Evolutionary conservation across 495 filamentous ascomycete species (phyloP), one percentile per base, ranked within the genome.

Genomic region (Tirmania nivea): DNA sequence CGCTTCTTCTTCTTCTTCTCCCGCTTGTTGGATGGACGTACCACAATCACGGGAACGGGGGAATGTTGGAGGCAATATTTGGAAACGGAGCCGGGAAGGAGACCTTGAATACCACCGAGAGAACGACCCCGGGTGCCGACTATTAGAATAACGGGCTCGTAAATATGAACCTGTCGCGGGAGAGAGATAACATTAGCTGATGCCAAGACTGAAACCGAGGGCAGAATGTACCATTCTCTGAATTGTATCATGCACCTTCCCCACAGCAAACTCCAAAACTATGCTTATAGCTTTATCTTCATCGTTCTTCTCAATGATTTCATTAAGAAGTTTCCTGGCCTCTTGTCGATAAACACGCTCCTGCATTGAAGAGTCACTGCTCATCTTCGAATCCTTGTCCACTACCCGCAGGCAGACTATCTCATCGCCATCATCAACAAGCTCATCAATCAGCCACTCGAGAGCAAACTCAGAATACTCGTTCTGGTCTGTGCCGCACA

Each of bases 11-110:
- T 94, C 67, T 92, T 93, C 68, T 92, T 94, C 58, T 80, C 75
- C 6, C 90, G 82, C 69, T 95, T 93, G 52, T 84, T 78, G 25
- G 81, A 82, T 49, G 90, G 88, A 1, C 90, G 78, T 37, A 96
- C 90, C 34, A 97, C 92, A 36, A 95, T 86, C 2, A 95, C 89
- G n/a, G 90, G 90, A 17, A 97, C 84, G 1, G 90, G 90, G 8
- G 85, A 94, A 66, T 93, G 84, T 64, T 96, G 89, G 11, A 95
- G 74, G 59, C 90, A 95, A 70, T 93, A 97, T 62, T 95, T 94
- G 31, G 86, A 94, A 53, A 96, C 86, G 0, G 86, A 94, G 57
- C 86, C 90, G 12, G 82, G 83, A 31, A 95, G 74, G n/a, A 96
- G 74, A 48, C 84, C 83, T 67, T 94, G 87, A 34, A 96, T 76